Conservation (phyloP, 2,329 filamentous ascomycete species). For the Colletotrichum salicis region DNA sequence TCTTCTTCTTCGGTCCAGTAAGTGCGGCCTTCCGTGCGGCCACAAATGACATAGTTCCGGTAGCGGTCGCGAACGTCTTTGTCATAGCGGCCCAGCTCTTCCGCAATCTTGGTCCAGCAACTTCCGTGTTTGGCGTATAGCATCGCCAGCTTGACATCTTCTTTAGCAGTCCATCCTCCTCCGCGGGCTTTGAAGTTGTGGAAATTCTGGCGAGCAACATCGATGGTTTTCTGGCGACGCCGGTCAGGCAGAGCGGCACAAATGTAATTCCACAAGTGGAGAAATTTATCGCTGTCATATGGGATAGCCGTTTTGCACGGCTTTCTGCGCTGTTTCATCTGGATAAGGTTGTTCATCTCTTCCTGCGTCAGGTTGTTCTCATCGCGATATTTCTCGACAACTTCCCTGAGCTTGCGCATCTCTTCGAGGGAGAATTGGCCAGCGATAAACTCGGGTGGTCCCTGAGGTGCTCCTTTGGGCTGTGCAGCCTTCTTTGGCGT, state of each 20-base stretch:
- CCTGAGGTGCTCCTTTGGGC: neutral
- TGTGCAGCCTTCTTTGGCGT: neutral
- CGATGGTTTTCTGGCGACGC: slow-evolving; percentile 63
- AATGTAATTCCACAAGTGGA: slow-evolving; percentile 63
- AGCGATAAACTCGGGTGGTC: slow-evolving; percentile 17
- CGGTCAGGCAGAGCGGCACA: slow-evolving; percentile 60
- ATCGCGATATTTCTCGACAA: slow-evolving; percentile 57
- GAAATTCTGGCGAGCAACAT: slow-evolving; percentile 69
- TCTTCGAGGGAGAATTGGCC: slow-evolving; percentile 59
- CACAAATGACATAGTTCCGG: slow-evolving; percentile 73
- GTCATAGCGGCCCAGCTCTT: slow-evolving; percentile 70
- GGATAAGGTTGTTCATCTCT: slow-evolving; percentile 60
- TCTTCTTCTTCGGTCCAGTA: slow-evolving; percentile 73
- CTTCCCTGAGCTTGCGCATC: slow-evolving; percentile 50
- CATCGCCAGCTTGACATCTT: slow-evolving; percentile 64
- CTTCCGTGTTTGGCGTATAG: slow-evolving; percentile 59
- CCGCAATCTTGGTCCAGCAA: slow-evolving; percentile 71
- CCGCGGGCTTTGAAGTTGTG: slow-evolving; percentile 71
- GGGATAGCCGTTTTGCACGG: slow-evolving; percentile 42
- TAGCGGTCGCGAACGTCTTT: slow-evolving; percentile 77
- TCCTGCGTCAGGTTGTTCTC: slow-evolving; percentile 54
- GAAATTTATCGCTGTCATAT: slow-evolving; percentile 47
- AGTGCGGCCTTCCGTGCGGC: slow-evolving; percentile 59
- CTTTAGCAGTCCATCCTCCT: slow-evolving; percentile 67
- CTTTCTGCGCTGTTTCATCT: slow-evolving; percentile 35